Percentiles rank a stretch among this genome's conserved stretches.
phyloP scores from a whole-genome alignment of 805 yeast genomes.

The Clavispora phyllophila region DNA sequence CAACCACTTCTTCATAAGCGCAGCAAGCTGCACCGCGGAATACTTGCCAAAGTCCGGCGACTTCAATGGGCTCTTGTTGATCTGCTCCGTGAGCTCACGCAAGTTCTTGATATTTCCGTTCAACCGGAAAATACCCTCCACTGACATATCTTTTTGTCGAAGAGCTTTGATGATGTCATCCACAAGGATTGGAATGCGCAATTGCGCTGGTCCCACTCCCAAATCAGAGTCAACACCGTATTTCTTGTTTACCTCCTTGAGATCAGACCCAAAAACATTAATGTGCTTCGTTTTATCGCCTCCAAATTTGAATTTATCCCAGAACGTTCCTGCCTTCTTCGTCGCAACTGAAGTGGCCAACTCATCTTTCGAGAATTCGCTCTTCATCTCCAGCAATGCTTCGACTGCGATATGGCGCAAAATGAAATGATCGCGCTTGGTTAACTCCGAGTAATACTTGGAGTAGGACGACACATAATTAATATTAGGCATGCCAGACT shows the following conservation, averaged over 20 bases:
- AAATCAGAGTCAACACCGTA: constrained; percentile 79
- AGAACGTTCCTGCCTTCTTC: constrained; percentile 41
- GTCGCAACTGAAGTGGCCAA: constrained; percentile 39
- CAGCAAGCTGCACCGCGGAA: constrained; percentile 88
- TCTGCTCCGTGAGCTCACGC: constrained; percentile 63
- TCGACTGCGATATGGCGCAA: constrained; percentile 56
- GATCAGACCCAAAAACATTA: constrained; percentile 71
- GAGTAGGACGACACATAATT: neutral
- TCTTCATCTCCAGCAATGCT: constrained; percentile 37
- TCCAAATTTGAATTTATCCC: constrained; percentile 50
- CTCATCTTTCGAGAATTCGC: constrained; percentile 26
- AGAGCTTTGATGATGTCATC: constrained; percentile 83
- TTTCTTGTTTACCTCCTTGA: constrained; percentile 62
- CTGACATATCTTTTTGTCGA: constrained; percentile 88
- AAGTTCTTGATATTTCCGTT: constrained; percentile 90
- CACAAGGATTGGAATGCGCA: constrained; percentile 77
- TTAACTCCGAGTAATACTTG: constrained; percentile 61
- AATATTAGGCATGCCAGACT: constrained; percentile 1
- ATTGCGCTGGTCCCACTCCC: constrained; percentile 76
- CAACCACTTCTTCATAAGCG: constrained; percentile 82
- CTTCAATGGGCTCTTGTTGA: constrained; percentile 68
- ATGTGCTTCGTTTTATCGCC: constrained; percentile 22
- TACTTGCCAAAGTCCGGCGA: constrained; percentile 70
- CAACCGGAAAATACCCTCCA: constrained; percentile 92
- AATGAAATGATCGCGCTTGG: constrained; percentile 51